Evolutionary conservation across 75 land plant species (phyloP).

Genomic region (Larix kaempferi): DNA sequence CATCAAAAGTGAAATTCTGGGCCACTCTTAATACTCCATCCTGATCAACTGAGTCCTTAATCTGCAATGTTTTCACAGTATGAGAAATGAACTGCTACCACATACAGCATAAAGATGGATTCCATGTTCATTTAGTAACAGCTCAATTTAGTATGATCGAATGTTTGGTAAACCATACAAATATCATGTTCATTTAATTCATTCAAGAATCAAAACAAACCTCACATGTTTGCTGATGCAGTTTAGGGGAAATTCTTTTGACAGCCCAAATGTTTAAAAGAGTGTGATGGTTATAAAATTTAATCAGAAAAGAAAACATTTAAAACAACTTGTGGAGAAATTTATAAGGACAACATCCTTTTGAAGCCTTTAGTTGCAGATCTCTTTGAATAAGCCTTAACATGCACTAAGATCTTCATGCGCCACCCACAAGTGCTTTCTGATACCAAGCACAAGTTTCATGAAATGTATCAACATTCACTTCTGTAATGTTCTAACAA

Average conservation of each 20-base stretch:
- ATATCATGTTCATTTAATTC: not conserved
- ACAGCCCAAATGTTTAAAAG: not conserved
- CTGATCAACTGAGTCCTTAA: constrained; percentile 17
- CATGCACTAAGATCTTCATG: not conserved
- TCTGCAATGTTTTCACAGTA: constrained; percentile 9
- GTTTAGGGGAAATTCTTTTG: not conserved
- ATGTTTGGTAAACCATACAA: not conserved
- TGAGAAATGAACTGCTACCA: not conserved
- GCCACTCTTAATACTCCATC: constrained; percentile 33
- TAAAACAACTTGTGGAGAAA: not conserved
- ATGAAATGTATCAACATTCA: not conserved
- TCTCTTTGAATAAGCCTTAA: not conserved
- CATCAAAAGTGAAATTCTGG: constrained; percentile 55
- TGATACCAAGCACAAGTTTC: not conserved
- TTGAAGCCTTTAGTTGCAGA: not conserved
- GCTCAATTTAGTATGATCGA: not conserved
- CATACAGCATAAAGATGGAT: not conserved
- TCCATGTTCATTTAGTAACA: not conserved
- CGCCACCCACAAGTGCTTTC: not conserved
- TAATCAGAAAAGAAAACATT: not conserved
- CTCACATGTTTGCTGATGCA: not conserved
- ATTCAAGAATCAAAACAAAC: not conserved
- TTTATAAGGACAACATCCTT: not conserved
- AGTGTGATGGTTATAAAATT: not conserved
- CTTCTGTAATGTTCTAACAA: not conserved